Base-by-base conservation (phyloP, 805 yeast genomes). In the Pichia californica region DNA sequence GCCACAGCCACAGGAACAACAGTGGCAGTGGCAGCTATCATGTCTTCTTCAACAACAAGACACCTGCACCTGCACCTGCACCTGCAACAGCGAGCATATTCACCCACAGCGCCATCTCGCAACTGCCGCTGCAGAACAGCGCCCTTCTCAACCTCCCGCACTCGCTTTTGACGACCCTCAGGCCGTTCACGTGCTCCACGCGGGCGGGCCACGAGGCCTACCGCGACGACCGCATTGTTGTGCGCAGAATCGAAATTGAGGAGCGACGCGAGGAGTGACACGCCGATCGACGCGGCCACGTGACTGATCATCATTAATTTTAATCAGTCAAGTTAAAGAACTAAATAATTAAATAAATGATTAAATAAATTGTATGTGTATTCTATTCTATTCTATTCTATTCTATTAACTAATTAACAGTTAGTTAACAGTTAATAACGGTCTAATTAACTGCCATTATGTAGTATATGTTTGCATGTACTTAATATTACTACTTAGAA, bases 191-290 rank as follows among this genome's bases (percentile, higher is more conserved):
- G 5, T 36, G 39, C 23, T 10, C 30, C 15, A 18, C 31, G 10
- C 25, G 15, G 15, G 19, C 39, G 2, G 41, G 41, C 3, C 3
- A 14, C 18, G 41, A 38, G 41, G 16, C 35, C 20, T 38, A 38
- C 25, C 34, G 41, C 29, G 41, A 38, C 41, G 41, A 38, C n/a
- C 13, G 35, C 1, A 21, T 38, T 29, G 41, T 38, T 20, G 41
- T 30, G 9, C 6, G 34, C 2, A 30, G 27, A 16, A 14, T 38
- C 7, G 27, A 31, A 19, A 38, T 38, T 18, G 41, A 38, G 10
- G 19, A 29, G 15, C 29, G 19, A 21, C 21, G 11, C 7, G 14
- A 25, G 4, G 27, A 25, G 10, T 8, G 27, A 25, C 7, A 25
- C 27, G 27, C 10, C 27, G 27, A 25, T 25, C 27, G 27, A 25